Conservation (phyloP, 2,329 filamentous ascomycete genomes). For the Colletotrichum ledebouriae region DNA sequence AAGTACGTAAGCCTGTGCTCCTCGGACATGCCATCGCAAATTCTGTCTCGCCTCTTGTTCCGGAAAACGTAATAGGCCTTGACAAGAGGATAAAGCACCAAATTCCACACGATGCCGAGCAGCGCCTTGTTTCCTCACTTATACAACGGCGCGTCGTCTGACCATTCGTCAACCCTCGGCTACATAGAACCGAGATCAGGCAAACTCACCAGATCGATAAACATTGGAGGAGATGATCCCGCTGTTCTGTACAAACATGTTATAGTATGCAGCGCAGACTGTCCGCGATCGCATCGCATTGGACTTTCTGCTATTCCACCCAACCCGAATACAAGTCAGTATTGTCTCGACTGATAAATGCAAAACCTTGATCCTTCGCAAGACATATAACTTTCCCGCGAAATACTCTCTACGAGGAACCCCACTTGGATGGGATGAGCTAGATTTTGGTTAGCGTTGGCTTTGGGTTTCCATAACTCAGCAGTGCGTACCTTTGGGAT, state of each 20-base stretch:
- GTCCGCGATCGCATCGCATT: constrained; percentile 72
- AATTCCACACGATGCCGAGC: constrained; percentile 60
- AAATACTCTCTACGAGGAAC: too few species aligned
- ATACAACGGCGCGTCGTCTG: constrained; percentile 61
- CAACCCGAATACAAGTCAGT: constrained; percentile 47
- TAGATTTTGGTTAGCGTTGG: constrained; percentile 46
- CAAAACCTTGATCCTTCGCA: accelerated
- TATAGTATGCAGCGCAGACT: constrained; percentile 74
- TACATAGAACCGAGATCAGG: constrained; percentile 51
- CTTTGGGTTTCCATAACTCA: not conserved
- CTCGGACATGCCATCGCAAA: constrained; percentile 50
- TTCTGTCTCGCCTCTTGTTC: constrained; percentile 48
- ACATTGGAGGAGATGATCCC: constrained; percentile 58
- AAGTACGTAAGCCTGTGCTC: constrained; percentile 49
- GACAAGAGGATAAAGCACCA: constrained; percentile 48
- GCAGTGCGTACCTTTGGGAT: constrained; percentile 48
- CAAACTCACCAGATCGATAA: constrained; percentile 51
- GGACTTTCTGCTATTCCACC: constrained; percentile 67
- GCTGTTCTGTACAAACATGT: constrained; percentile 64
- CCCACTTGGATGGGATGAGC: constrained; percentile 58
- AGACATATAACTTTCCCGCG: not conserved
- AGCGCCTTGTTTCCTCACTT: constrained; percentile 67
- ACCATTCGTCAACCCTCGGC: constrained; percentile 26
- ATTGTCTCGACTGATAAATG: too few species aligned
- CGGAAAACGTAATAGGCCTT: constrained; percentile 53